Conservation (phyloP, 179 eudicot genomes). For the Gypsophila paniculata region DNA sequence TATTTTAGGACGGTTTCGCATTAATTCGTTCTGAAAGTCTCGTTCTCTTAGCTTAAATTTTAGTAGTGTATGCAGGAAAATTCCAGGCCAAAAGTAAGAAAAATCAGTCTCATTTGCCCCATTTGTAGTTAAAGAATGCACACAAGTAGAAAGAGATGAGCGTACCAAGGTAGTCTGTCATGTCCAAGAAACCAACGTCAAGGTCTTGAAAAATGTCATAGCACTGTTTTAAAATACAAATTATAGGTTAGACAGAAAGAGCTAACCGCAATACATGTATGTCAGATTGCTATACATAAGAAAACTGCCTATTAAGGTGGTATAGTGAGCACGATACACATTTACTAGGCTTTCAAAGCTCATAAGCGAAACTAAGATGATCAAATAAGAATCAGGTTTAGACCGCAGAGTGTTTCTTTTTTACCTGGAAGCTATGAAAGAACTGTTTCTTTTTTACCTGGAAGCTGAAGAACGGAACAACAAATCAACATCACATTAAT, state of each 20-base stretch:
- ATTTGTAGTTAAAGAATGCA: not conserved
- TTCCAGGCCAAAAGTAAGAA: no score
- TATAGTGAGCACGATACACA: not conserved
- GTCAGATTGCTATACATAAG: not conserved
- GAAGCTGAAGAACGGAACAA: constrained; percentile 16
- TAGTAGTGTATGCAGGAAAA: not conserved
- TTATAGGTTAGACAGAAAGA: constrained; percentile 4
- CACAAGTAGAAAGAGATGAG: not conserved
- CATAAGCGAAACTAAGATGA: not conserved
- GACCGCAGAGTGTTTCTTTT: constrained; percentile 18
- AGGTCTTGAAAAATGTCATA: constrained; percentile 11
- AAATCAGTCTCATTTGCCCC: not conserved
- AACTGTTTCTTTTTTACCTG: constrained; percentile 31
- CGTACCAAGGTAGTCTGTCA: constrained; percentile 27
- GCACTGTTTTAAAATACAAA: constrained; percentile 20
- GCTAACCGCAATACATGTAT: not conserved
- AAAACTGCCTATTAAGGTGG: not conserved
- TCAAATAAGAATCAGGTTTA: constrained; percentile 2
- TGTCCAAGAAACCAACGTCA: constrained; percentile 27
- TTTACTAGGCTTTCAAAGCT: not conserved
- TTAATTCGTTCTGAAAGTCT: no score
- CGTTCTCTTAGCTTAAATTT: no score
- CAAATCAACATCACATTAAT: not conserved
- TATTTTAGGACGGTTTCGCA: no score
- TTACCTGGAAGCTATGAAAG: constrained; percentile 27